Evolutionary conservation across 352 stramenopile genomes (phyloP).

Genomic region (Plasmopara muralis): DNA sequence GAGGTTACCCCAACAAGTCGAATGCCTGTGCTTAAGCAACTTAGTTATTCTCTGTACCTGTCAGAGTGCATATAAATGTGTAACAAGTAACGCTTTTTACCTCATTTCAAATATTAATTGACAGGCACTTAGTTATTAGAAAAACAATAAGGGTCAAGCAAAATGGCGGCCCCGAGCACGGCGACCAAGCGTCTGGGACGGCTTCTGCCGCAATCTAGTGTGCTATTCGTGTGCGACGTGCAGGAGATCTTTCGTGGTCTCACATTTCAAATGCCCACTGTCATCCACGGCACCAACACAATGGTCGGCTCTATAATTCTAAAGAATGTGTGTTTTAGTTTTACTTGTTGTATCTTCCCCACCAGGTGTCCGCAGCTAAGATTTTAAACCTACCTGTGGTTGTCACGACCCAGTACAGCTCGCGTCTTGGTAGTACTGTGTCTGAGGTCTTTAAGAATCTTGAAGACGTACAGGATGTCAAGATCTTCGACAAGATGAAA

Average conservation of each 20-base stretch:
- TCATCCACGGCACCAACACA: conserved; percentile 79
- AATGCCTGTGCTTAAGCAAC: conserved; percentile 27
- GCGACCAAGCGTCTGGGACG: conserved; percentile 37
- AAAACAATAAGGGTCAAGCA: conserved; percentile 1
- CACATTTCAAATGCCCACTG: conserved; percentile 90
- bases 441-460: conserved; percentile 63
- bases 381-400: conserved; percentile 90
- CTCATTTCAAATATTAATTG: too few species aligned
- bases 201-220: conserved; percentile 56
- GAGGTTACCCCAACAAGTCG: conserved; percentile 20
- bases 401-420: conserved; percentile 95
- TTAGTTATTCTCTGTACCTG: background rate
- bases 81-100: too few species aligned
- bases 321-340: background rate
- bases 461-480: conserved; percentile 31
- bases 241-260: conserved; percentile 94
- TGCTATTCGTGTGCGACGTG: conserved; percentile 95
- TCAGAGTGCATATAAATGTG: background rate
- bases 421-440: conserved; percentile 90
- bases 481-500: conserved; percentile 95
- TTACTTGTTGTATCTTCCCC: conserved; percentile 1
- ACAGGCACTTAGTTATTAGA: background rate
- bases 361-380: conserved; percentile 53
- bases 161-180: conserved; percentile 25
- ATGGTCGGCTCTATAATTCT: conserved; percentile 16